phyloP scores from a whole-genome alignment of 1,284 basidiomycete species.

The Sporisorium exsertum region DNA sequence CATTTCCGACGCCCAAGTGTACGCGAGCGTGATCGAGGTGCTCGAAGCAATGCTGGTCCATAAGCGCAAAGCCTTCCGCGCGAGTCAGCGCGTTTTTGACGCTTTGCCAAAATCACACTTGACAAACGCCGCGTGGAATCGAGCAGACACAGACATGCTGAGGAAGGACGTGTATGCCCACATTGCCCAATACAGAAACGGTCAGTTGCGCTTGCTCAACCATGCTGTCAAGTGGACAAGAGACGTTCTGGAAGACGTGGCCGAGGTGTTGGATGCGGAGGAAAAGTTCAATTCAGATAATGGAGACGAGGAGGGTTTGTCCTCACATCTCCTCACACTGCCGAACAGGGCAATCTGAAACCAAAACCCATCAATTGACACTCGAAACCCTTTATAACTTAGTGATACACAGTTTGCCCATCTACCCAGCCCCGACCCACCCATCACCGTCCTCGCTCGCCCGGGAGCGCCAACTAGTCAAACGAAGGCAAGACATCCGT shows the following conservation, averaged over 20 bases:
- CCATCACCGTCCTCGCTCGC: not conserved
- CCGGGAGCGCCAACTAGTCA: conserved; percentile 12
- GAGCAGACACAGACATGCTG: not conserved
- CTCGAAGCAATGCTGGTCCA: conserved; percentile 34
- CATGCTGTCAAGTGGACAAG: conserved; percentile 46
- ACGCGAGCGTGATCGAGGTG: conserved; percentile 22
- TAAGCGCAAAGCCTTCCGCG: conserved; percentile 42
- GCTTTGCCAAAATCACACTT: not conserved
- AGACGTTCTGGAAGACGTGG: conserved; percentile 21
- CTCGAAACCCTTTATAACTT: too few relatives aligned
- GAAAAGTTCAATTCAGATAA: not conserved
- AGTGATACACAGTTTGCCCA: not conserved
- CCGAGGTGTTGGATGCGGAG: conserved; percentile 33
- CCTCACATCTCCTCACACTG: too few relatives aligned
- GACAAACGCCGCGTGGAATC: not conserved
- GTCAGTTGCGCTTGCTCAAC: conserved; percentile 36
- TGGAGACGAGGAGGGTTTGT: not conserved
- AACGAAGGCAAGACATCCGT: conserved; percentile 42
- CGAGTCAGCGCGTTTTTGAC: conserved; percentile 13
- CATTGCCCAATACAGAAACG: conserved; percentile 33
- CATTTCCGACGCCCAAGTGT: not conserved
- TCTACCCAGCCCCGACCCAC: not conserved
- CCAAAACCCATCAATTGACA: too few relatives aligned
- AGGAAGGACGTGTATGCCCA: conserved; percentile 15
- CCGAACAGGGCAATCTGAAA: too few relatives aligned